These are phyloP conservation scores for Aspergillus pseudoglaucus DNA, from an alignment of 2,329 filamentous ascomycete genomes.

Conservation along the genomic window DNA sequence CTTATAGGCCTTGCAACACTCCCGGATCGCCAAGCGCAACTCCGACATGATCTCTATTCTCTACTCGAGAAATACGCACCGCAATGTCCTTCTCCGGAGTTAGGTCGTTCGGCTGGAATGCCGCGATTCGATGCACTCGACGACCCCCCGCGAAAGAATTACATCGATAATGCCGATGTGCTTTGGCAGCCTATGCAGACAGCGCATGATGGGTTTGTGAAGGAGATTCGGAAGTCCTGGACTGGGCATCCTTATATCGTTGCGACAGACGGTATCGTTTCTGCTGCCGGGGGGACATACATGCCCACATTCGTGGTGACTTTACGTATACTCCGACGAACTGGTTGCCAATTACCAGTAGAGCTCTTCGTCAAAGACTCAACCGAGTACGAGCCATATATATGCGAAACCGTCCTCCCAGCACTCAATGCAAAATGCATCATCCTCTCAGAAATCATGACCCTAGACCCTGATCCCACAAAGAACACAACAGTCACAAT, in stretches of 20 bases:
- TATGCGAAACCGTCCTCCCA: conserved; percentile 31
- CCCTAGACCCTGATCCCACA: conserved; percentile 25
- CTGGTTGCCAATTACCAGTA: conserved; percentile 43
- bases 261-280: conserved; percentile 40
- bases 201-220: conserved; percentile 32
- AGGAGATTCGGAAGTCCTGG: conserved; percentile 13
- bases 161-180: conserved; percentile 20
- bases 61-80: conserved; percentile 13
- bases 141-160: conserved; percentile 14
- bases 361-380: conserved; percentile 30
- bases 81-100: conserved; percentile 9
- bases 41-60: conserved; percentile 13
- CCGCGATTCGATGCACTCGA: conserved; percentile 12
- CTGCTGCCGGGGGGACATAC: conserved; percentile 39
- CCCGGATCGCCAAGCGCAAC: conserved; percentile 6
- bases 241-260: conserved; percentile 20
- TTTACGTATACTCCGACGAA: conserved; percentile 42
- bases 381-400: conserved; percentile 27
- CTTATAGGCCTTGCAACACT: neutral
- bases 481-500: conserved; percentile 18
- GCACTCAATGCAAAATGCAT: conserved; percentile 30
- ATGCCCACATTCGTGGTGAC: conserved; percentile 43
- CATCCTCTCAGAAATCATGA: conserved; percentile 33
- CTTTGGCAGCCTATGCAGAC: conserved; percentile 21
- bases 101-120: conserved; percentile 4